phyloP scores from a whole-genome alignment of 192 early-diverging fungal species.

The Podila minutissima region DNA sequence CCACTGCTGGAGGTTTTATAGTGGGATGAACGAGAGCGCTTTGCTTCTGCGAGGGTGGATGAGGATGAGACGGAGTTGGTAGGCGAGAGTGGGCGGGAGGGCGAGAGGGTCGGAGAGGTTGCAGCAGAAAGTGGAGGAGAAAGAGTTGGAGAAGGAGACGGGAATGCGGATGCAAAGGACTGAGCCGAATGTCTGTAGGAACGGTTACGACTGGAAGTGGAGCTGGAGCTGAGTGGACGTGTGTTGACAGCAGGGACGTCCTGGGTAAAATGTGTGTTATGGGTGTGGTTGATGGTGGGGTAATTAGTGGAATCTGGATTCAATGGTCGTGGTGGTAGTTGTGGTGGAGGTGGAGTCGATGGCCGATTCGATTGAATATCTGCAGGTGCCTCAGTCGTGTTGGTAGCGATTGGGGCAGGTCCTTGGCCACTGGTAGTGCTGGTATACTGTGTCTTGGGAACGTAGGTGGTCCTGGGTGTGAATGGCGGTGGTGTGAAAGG shows the following conservation, averaged over 20 bases:
- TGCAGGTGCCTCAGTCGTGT: background rate
- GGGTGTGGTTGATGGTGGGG: background rate
- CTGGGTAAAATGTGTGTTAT: background rate
- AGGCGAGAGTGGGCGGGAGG: background rate
- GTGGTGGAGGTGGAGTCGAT: background rate
- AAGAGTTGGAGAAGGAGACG: background rate
- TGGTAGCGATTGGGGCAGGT: background rate
- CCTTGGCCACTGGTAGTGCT: background rate
- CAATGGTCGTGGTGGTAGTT: background rate
- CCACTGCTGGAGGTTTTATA: background rate
- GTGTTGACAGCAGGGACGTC: background rate
- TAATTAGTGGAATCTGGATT: background rate
- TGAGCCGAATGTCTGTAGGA: background rate
- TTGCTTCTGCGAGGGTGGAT: background rate
- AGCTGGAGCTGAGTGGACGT: background rate
- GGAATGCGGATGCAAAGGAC: background rate
- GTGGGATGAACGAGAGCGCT: background rate
- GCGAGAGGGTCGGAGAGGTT: background rate
- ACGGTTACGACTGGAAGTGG: background rate
- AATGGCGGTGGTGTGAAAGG: background rate
- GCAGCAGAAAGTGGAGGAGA: slow-evolving; percentile 12
- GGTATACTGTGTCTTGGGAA: background rate
- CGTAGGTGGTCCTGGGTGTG: slow-evolving; percentile 1
- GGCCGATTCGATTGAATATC: background rate
- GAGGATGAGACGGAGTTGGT: slow-evolving; percentile 1